Evolutionary conservation across 306 rosid species (phyloP).

Genomic region (Pachyrhizus erosus): DNA sequence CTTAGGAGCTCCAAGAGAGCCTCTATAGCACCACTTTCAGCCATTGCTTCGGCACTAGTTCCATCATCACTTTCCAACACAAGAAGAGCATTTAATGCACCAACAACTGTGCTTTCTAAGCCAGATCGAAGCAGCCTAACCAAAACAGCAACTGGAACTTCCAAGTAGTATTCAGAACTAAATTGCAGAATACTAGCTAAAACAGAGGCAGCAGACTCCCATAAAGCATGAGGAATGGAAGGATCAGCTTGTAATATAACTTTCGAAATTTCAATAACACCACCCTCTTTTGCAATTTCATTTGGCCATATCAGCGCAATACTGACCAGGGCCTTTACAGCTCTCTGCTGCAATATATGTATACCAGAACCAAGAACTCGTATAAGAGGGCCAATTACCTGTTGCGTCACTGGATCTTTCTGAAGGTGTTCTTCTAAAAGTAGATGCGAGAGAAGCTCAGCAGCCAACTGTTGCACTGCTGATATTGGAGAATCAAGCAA

Average conservation of each 20-base stretch:
- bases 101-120: slow-evolving; percentile 77
- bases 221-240: slow-evolving; percentile 92
- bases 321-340: slow-evolving; percentile 94
- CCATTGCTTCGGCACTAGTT: slow-evolving; percentile 98
- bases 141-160: slow-evolving; percentile 95
- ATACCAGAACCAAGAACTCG: slow-evolving; percentile 92
- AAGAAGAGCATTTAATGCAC: slow-evolving; percentile 95
- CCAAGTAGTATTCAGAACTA: slow-evolving; percentile 94
- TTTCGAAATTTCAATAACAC: slow-evolving; percentile 86
- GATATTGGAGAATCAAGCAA: slow-evolving; percentile 90
- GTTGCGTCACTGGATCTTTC: slow-evolving; percentile 88
- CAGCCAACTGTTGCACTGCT: slow-evolving; percentile 93
- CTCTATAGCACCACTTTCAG: slow-evolving; percentile 98
- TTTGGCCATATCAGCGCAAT: slow-evolving; percentile 94
- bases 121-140: slow-evolving; percentile 98
- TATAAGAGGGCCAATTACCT: slow-evolving; percentile 89
- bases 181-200: slow-evolving; percentile 90
- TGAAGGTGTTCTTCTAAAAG: slow-evolving; percentile 95
- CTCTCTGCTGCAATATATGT: slow-evolving; percentile 96
- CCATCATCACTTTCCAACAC: slow-evolving; percentile 96
- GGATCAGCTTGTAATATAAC: slow-evolving; percentile 94
- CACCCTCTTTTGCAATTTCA: slow-evolving; percentile 97
- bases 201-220: slow-evolving; percentile 99
- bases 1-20: slow-evolving; percentile 95
- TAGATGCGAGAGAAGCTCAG: slow-evolving; percentile 95